A percentile compares a stretch with the other conserved stretches of the same genome.
Conservation (phyloP, 495 filamentous ascomycete species). For the Trypethelium eluteriae region DNA sequence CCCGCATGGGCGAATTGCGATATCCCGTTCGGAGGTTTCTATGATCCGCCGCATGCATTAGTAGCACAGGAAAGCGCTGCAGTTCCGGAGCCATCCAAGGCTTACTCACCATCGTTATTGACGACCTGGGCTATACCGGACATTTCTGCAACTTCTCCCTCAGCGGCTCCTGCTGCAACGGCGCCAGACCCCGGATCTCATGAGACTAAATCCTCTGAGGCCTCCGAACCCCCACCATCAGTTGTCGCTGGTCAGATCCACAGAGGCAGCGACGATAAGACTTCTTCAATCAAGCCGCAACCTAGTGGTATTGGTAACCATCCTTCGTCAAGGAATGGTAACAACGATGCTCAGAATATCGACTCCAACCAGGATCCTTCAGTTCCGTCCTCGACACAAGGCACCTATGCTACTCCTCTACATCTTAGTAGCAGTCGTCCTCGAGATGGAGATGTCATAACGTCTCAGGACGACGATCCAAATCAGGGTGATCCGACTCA, state of each 20-base stretch:
- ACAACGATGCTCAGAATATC: too few relatives aligned
- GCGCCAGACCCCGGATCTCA: not conserved
- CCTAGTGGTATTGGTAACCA: not conserved
- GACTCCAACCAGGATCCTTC: too few relatives aligned
- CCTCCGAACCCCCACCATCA: not conserved
- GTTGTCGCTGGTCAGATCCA: not conserved
- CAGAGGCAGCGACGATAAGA: not conserved
- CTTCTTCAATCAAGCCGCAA: not conserved
- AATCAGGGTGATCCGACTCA: not conserved
- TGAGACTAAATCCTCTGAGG: not conserved
- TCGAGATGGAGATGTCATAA: too few relatives aligned
- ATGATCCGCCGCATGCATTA: constrained; percentile 11
- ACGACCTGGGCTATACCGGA: not conserved
- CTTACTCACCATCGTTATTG: not conserved
- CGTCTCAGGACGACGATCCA: not conserved
- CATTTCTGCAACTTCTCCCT: not conserved
- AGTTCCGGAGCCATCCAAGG: not conserved
- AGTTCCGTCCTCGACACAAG: too few relatives aligned
- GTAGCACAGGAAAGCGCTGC: not conserved
- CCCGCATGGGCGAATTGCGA: constrained; percentile 12
- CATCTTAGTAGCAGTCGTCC: too few relatives aligned
- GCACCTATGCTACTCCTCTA: too few relatives aligned
- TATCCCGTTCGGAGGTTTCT: constrained; percentile 14
- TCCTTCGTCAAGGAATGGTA: not conserved
- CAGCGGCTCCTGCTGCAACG: constrained; percentile 2